Percentiles rank a stretch among this genome's conserved stretches.
phyloP scores from a whole-genome alignment of 129 eudicot genomes.

The Flaveria bidentis region DNA sequence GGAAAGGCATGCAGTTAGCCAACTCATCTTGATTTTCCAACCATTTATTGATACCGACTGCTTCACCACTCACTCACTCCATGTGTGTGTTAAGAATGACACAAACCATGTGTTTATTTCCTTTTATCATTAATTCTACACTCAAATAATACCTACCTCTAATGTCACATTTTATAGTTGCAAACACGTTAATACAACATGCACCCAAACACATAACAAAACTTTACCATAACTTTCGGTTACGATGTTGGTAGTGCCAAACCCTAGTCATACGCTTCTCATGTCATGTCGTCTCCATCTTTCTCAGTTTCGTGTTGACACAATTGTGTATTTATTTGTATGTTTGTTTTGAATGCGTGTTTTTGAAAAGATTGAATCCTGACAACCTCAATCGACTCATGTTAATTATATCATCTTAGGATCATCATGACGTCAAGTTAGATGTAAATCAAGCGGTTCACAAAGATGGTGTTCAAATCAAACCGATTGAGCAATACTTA shows the following conservation, averaged over 20 bases:
- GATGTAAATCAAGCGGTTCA: too few species aligned
- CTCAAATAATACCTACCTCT: constrained; percentile 31
- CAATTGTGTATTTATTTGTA: constrained; percentile 10
- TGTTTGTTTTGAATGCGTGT: constrained; percentile 15
- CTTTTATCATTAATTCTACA: constrained; percentile 32
- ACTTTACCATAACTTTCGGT: constrained; percentile 65
- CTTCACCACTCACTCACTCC: constrained; percentile 49
- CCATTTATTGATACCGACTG: constrained; percentile 48
- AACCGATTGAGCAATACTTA: too few species aligned
- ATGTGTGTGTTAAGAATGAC: constrained; percentile 42
- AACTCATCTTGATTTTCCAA: constrained; percentile 47
- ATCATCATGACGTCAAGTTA: too few species aligned
- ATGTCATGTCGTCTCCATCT: constrained; percentile 30
- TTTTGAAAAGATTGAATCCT: background rate
- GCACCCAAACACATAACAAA: constrained; percentile 24
- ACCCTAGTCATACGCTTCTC: constrained; percentile 35
- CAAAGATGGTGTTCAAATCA: too few species aligned
- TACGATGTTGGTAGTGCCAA: constrained; percentile 47
- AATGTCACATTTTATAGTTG: constrained; percentile 20
- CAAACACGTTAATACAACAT: constrained; percentile 34
- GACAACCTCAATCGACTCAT: background rate
- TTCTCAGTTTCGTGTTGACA: constrained; percentile 22
- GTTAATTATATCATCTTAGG: too few species aligned
- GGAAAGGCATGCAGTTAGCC: constrained; percentile 48
- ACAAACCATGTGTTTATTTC: constrained; percentile 42